Evolutionary conservation across 2,329 filamentous ascomycete species (phyloP), one percentile per base, ranked within the genome.

Genomic region (Myotisia sp.): DNA sequence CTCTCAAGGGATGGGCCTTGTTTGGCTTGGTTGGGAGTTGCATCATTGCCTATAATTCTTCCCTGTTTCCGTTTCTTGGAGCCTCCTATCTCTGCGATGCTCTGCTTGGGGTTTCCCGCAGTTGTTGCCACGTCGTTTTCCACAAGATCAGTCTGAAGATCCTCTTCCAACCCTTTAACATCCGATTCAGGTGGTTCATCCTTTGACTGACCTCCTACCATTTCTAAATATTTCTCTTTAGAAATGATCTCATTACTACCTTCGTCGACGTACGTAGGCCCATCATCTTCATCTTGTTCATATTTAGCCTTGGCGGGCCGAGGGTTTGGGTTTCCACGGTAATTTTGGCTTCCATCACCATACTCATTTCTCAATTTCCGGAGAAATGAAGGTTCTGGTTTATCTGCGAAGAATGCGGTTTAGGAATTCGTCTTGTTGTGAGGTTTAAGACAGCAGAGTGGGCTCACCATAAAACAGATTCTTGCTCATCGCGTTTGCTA

Each of bases 261-360:
- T 44, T 60, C 60, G 19, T 60, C 53, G 28, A 63, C 51, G 36
- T 63, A 63, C 26, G 56, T 60, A 24, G 60, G 60, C 6, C 49
- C 58, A 26, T 63, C 60, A 27, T 59, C 55, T 10, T 60, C 56
- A 20, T 53, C 58, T 6, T 54, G 47, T 23, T 54, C 44, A 21
- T 53, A 47, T 37, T 50, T 56, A 26, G 46, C 40, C 47, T 52
- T 58, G 34, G 49, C 51, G 21, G 58, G 55, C 27, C 55, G 54
- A 13, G 49, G 47, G 29, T 48, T 43, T 21, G 56, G 55, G 34
- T 51, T 50, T 39, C 59, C 53, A 13, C 59, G 50, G 28, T 56
- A 57, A 37, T 35, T 20, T 19, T 51, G 47, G 13, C 49, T 45
- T 37, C 46, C 48, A 14, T 53, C 47, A 31, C 44, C 54, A 36